Percentiles rank a stretch among this genome's conserved stretches.
These are phyloP conservation scores for Cercospora citrullina DNA, from an alignment of 2,329 filamentous ascomycete species.

Conservation along the genomic window DNA sequence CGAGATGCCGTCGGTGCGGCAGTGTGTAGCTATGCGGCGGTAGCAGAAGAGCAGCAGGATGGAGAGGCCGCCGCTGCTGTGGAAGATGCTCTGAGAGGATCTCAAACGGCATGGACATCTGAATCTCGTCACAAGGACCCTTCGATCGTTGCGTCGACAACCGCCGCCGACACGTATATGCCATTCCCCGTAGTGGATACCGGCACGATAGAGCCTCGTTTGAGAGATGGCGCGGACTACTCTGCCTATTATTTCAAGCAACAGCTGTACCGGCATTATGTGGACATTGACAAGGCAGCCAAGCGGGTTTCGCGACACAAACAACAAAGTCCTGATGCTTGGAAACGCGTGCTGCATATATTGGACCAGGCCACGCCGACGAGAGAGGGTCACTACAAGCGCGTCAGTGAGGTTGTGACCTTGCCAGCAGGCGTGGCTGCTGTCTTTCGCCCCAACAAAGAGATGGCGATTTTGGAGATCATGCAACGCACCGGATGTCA, in stretches of 20 bases:
- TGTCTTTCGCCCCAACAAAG: slow-evolving; percentile 25
- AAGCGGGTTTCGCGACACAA: slow-evolving; percentile 5
- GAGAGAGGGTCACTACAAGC: slow-evolving; percentile 17
- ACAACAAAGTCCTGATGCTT: slow-evolving; percentile 18
- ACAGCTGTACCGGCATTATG: not conserved
- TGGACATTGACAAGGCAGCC: not conserved
- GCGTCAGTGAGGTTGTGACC: slow-evolving; percentile 27
- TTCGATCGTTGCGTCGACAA: not conserved
- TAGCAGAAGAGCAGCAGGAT: not conserved
- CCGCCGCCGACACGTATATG: not conserved
- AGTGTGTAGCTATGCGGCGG: not conserved
- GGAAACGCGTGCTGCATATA: slow-evolving; percentile 21
- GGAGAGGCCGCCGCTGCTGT: not conserved
- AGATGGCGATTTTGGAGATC: slow-evolving; percentile 32
- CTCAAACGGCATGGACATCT: not conserved
- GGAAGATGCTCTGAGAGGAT: not conserved
- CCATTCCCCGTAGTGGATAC: not conserved
- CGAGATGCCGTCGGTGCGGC: not conserved
- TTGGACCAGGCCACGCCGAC: slow-evolving; percentile 24
- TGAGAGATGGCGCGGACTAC: slow-evolving; percentile 1
- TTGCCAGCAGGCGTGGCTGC: slow-evolving; percentile 26
- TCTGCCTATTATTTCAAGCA: slow-evolving; percentile 1
- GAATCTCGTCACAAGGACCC: not conserved
- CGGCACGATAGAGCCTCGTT: not conserved
- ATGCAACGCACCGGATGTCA: slow-evolving; percentile 37